phyloP scores from a whole-genome alignment of 1,139 yeast genomes.

The Candida dubliniensis region DNA sequence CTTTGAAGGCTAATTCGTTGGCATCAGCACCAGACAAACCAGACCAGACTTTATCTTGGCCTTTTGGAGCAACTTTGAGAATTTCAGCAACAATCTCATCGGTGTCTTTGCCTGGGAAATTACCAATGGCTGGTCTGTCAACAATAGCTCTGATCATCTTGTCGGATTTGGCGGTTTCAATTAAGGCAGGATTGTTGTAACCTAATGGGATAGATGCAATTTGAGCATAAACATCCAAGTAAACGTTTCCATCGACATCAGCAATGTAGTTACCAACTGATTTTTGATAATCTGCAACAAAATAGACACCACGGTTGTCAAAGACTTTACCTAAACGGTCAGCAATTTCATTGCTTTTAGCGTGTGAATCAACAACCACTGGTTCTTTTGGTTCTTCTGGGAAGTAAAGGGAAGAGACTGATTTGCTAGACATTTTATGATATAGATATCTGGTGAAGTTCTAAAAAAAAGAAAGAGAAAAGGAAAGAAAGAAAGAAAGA shows the following conservation, averaged over 20 bases:
- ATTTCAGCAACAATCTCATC: conserved; percentile 57
- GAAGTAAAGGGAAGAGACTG: conserved; percentile 54
- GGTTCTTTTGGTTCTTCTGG: conserved; percentile 72
- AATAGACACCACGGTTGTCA: conserved; percentile 67
- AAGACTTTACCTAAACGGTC: conserved; percentile 53
- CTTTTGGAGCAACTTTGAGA: conserved; percentile 68
- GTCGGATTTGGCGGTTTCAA: conserved; percentile 60
- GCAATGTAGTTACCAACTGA: conserved; percentile 70
- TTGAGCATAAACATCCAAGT: conserved; percentile 73
- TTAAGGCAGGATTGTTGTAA: conserved; percentile 72
- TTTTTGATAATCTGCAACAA: conserved; percentile 66
- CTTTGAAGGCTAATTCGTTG: conserved; percentile 81
- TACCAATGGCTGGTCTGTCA: conserved; percentile 77
- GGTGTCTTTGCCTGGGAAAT: conserved; percentile 67
- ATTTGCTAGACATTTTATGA: conserved; percentile 18
- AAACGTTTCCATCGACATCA: conserved; percentile 69
- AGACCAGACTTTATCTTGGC: conserved; percentile 68
- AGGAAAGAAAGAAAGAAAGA: background rate
- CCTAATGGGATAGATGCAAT: conserved; percentile 79
- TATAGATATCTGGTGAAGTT: background rate
- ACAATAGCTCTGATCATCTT: conserved; percentile 67
- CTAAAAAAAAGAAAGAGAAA: background rate
- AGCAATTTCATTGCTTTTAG: conserved; percentile 49
- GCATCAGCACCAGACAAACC: conserved; percentile 85
- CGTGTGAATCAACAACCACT: conserved; percentile 46